These are phyloP conservation scores for Lithohypha guttulata DNA, from an alignment of 2,329 filamentous ascomycete genomes.

Conservation along the genomic window DNA sequence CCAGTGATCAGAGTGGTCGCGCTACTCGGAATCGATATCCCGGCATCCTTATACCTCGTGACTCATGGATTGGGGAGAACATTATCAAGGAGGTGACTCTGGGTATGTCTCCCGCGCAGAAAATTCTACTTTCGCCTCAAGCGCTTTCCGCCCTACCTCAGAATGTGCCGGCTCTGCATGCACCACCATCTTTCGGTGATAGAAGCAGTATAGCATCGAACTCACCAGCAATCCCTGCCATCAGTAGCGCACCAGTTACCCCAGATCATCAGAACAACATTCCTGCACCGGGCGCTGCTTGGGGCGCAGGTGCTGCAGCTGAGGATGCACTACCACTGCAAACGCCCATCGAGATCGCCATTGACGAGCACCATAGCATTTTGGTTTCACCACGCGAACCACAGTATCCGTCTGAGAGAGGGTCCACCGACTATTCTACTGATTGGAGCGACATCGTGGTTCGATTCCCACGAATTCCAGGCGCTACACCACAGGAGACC, in stretches of 20 bases:
- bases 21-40: conserved; percentile 43
- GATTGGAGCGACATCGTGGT: conserved; percentile 49
- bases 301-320: conserved; percentile 14
- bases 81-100: conserved; percentile 36
- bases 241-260: conserved; percentile 65
- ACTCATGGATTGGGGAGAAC: conserved; percentile 46
- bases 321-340: conserved; percentile 4
- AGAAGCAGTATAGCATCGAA: conserved; percentile 74
- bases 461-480: conserved; percentile 32
- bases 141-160: conserved; percentile 62
- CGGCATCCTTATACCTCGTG: conserved; percentile 48
- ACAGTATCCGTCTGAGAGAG: conserved; percentile 2
- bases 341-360: conserved; percentile 22
- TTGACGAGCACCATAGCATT: conserved; percentile 28
- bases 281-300: conserved; percentile 11
- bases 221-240: conserved; percentile 51
- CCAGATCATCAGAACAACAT: conserved; percentile 50
- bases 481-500: conserved; percentile 18
- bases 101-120: conserved; percentile 36
- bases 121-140: conserved; percentile 64
- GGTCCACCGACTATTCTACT: conserved; percentile 11
- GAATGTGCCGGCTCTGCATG: conserved; percentile 62
- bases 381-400: conserved; percentile 20
- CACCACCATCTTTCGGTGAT: conserved; percentile 80
- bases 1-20: conserved; percentile 26